Conservation (phyloP, 2,329 filamentous ascomycete species). For the Fusarium pseudoanthophilum region DNA sequence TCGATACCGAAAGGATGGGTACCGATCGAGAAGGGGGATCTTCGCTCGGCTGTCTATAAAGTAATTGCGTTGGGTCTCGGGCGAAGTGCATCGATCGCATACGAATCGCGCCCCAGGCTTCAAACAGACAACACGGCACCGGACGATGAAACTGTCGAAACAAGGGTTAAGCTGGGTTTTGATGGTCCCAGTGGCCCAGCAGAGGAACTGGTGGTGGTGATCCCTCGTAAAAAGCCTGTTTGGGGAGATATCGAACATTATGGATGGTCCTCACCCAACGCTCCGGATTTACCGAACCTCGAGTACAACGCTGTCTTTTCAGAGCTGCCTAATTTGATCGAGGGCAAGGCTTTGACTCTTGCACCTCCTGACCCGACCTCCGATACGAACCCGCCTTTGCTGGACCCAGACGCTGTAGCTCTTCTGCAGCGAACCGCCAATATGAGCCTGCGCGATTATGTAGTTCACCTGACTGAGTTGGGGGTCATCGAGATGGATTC, state of each 20-base stretch:
- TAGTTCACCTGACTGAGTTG: constrained; percentile 75
- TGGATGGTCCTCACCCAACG: constrained; percentile 87
- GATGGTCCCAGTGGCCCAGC: constrained; percentile 53
- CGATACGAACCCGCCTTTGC: constrained; percentile 54
- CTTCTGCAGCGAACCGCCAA: constrained; percentile 75
- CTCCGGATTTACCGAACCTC: constrained; percentile 79
- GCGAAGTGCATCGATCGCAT: constrained; percentile 83
- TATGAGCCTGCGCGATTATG: constrained; percentile 83
- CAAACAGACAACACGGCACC: constrained; percentile 29
- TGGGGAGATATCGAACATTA: constrained; percentile 90
- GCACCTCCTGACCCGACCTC: constrained; percentile 67
- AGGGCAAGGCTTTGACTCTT: constrained; percentile 91
- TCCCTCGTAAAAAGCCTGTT: constrained; percentile 62
- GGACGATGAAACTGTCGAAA: constrained; percentile 30
- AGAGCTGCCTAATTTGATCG: constrained; percentile 89
- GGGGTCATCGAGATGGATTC: constrained; percentile 64
- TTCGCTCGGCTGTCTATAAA: constrained; percentile 77
- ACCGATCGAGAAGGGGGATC: constrained; percentile 85
- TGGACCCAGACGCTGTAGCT: constrained; percentile 75
- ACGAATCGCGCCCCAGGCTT: constrained; percentile 61
- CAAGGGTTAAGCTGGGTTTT: constrained; percentile 36
- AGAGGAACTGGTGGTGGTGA: constrained; percentile 56
- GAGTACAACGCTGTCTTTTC: constrained; percentile 83
- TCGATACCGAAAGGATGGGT: constrained; percentile 89
- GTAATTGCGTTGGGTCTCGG: constrained; percentile 79